Evolutionary conservation across 352 stramenopile genomes (phyloP).

Genomic region (Pythium periplocum): DNA sequence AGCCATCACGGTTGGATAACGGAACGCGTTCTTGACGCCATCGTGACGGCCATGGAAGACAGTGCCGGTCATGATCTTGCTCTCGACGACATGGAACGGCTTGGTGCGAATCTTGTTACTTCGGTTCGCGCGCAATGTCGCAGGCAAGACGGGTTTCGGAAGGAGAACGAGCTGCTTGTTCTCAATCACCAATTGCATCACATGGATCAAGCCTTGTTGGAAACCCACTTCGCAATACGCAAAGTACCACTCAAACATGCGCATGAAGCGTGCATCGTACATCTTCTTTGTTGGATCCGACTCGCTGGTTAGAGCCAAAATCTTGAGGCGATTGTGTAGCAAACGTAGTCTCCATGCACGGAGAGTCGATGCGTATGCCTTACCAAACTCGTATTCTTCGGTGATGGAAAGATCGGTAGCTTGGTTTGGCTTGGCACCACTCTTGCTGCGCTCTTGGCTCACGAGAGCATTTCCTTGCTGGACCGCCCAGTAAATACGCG

Average conservation of each 20-base stretch:
- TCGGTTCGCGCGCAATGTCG: not conserved
- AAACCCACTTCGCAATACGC: constrained; percentile 22
- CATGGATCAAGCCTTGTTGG: constrained; percentile 20
- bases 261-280: constrained; percentile 22
- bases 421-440: not conserved
- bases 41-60: constrained; percentile 19
- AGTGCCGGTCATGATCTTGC: constrained; percentile 16
- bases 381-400: constrained; percentile 18
- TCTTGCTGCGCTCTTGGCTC: constrained; percentile 1
- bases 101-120: constrained; percentile 11
- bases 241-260: constrained; percentile 26
- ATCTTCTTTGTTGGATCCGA: not conserved
- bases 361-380: constrained; percentile 18
- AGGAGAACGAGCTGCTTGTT: constrained; percentile 7
- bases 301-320: constrained; percentile 8
- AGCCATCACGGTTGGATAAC: constrained; percentile 17
- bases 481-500: constrained; percentile 19
- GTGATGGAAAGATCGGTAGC: constrained; percentile 11
- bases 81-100: constrained; percentile 12
- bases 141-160: not conserved
- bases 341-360: constrained; percentile 19
- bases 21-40: constrained; percentile 16
- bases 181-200: constrained; percentile 19
- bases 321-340: constrained; percentile 13
- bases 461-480: constrained; percentile 13